Evolutionary conservation across 257 asterid species (phyloP), one percentile per base, ranked within the genome.

Genomic region (Echites panduratus): DNA sequence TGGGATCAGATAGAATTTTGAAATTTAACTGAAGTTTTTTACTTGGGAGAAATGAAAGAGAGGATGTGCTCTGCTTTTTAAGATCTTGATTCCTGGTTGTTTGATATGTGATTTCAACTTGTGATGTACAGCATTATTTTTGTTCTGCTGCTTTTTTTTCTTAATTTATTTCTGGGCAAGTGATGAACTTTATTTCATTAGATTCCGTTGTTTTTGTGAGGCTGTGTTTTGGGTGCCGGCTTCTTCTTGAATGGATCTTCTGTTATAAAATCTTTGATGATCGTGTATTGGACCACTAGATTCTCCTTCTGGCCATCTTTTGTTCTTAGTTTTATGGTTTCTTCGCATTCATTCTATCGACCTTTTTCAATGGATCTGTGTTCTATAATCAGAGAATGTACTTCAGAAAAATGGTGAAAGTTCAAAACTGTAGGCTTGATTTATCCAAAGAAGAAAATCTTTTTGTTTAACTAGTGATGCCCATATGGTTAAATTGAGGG

Each of bases 1-100:
- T 49, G 45, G 35, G 29, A 61, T 63, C 22, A 58, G 26, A 6
- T 50, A 66, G n/a, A 50, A 29, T 44, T 26, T 59, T 61, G 61
- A 62, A 48, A 5, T 74, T 40, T 9, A n/a, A 41, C 63, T 66
- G 29, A 40, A 20, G 24, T 66, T 27, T 35, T 66, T 27, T 35
- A 40, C 66, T 54, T 22, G 14, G 62, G 38, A 8, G 26, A 35
- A 70, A 59, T 17, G 16, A 38, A 22, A 27, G 38, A 65, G 27
- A 9, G 14, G 44, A 62, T 10, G 8, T 41, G 5, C 27, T 20
- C 59, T 53, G 9, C 24, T 8, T 45, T 14, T 41, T 63, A n/a
- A 49, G 75, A 76, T 70, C 74, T 62, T 40, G 75, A 70, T 41
- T 61, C 43, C 43, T 59, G 45, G 3, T 38, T 38, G 56, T 54